Evolutionary conservation across 139 green algal species (phyloP).

Genomic region (Asterochloris sp.): DNA sequence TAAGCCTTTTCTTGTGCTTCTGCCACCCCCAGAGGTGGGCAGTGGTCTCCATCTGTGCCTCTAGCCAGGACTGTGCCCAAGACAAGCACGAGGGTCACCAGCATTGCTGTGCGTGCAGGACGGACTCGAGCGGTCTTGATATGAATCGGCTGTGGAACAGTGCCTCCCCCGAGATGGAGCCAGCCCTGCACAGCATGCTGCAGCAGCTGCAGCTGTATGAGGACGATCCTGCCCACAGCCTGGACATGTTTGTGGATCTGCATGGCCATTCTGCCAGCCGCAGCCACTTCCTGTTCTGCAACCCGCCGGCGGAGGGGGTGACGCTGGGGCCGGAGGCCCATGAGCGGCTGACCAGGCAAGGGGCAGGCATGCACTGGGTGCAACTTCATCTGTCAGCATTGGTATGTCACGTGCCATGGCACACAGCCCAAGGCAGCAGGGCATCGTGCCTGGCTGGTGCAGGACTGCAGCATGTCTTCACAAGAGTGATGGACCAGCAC

Average conservation of each 20-base stretch:
- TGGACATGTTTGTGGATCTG: constrained; percentile 38
- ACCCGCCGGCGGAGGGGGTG: constrained; percentile 12
- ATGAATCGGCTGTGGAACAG: constrained; percentile 36
- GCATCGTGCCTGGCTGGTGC: no score
- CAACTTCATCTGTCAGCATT: no score
- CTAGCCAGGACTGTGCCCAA: background rate
- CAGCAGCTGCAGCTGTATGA: constrained; percentile 28
- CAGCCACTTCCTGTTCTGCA: constrained; percentile 35
- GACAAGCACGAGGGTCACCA: background rate
- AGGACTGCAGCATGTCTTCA: no score
- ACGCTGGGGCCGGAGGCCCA: no score
- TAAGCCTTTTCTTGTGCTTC: background rate
- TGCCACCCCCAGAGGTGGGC: background rate
- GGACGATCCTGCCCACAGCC: background rate
- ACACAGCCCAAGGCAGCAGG: no score
- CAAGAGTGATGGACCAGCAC: no score
- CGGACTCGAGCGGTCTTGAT: constrained; percentile 30
- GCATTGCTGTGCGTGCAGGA: background rate
- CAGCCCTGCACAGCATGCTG: constrained; percentile 24
- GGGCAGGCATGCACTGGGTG: no score
- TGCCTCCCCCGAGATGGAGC: constrained; percentile 9
- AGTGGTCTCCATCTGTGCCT: background rate
- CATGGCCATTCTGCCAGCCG: constrained; percentile 32
- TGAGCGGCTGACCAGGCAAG: no score
- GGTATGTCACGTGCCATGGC: no score